These are phyloP conservation scores for Eucalyptus lansdowneana DNA, from an alignment of 345 rosid species.

Conservation along the genomic window DNA sequence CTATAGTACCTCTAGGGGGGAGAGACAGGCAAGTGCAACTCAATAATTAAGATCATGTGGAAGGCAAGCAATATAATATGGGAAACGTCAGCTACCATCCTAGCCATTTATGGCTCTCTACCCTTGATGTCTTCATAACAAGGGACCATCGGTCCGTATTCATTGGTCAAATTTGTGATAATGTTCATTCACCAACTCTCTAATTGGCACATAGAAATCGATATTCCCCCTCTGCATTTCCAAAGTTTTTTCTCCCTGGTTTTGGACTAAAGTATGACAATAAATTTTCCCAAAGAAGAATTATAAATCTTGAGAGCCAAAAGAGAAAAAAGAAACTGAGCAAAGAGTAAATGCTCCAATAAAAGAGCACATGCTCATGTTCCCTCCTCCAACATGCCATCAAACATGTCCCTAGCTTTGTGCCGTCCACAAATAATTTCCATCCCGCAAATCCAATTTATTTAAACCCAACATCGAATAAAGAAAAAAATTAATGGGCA, in stretches of 20 bases:
- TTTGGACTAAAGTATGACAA: not conserved
- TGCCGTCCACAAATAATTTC: not conserved
- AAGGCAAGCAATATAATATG: not conserved
- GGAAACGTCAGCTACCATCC: not conserved
- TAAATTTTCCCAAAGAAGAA: not conserved
- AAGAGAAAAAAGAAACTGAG: conserved; percentile 2
- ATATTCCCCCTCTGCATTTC: not conserved
- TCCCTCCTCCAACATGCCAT: not conserved
- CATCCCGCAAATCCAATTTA: not conserved
- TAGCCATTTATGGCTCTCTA: not conserved
- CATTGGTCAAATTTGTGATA: not conserved
- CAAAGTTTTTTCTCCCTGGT: not conserved
- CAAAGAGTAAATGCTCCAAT: conserved; percentile 44
- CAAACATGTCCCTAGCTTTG: not conserved
- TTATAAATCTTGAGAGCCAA: not conserved
- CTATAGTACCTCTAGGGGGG: not conserved
- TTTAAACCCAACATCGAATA: not conserved
- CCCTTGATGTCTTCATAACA: not conserved
- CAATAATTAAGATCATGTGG: not conserved
- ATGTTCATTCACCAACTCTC: not conserved
- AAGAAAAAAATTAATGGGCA: not conserved
- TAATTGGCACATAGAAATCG: not conserved
- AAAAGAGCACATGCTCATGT: conserved; percentile 27
- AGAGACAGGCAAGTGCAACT: not conserved
- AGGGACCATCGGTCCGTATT: not conserved